Conservation (phyloP, 768 basidiomycete genomes). For the Floccularia luteovirens region DNA sequence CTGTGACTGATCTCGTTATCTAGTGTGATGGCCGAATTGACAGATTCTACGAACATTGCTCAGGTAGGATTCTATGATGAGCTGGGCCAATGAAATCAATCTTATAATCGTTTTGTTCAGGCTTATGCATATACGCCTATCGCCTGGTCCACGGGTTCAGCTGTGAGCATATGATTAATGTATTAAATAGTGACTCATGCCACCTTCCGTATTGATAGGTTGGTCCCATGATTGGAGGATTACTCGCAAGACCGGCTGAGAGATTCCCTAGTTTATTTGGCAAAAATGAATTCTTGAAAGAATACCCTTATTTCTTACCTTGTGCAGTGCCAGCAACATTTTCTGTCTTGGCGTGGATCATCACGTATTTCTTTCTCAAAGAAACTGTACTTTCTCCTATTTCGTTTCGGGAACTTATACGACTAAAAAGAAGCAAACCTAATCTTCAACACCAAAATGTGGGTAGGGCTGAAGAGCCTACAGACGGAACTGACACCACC, state of each 20-base stretch:
- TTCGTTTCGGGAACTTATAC: conserved; percentile 9
- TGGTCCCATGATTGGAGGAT: neutral
- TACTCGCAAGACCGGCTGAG: neutral
- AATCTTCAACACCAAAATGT: conserved; percentile 1
- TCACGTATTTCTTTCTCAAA: neutral
- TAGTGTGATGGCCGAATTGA: conserved; percentile 56
- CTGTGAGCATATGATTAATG: conserved; percentile 13
- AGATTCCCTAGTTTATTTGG: neutral
- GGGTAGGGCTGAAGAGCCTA: neutral
- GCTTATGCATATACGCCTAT: conserved; percentile 64
- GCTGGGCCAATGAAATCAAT: conserved; percentile 3
- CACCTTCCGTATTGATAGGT: neutral
- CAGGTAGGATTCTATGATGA: conserved; percentile 27
- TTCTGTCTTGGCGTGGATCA: neutral
- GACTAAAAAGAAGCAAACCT: conserved; percentile 11
- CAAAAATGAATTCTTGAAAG: neutral
- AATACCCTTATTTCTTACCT: neutral
- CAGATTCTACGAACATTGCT: conserved; percentile 47
- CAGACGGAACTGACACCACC: too few relatives aligned
- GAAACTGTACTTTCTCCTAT: neutral
- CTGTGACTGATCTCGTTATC: neutral
- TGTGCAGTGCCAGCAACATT: conserved; percentile 1
- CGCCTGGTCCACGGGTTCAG: conserved; percentile 32
- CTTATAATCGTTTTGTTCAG: too few relatives aligned
- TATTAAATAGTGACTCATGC: neutral